phyloP scores from a whole-genome alignment of 2,329 filamentous ascomycete genomes.

The Ophiocordyceps polyrhachis-furcata region DNA sequence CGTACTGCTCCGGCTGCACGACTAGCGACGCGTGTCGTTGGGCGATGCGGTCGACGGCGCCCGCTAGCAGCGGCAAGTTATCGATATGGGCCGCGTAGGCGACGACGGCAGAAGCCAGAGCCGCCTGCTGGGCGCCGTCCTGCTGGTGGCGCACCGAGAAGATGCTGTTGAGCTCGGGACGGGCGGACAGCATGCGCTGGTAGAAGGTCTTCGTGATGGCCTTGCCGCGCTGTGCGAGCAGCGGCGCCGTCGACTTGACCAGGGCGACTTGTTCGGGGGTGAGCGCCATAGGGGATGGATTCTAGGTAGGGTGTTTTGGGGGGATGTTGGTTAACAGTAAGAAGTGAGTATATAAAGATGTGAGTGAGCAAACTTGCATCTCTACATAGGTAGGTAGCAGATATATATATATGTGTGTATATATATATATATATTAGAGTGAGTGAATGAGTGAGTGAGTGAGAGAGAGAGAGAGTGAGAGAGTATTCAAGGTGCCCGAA shows the following conservation, averaged over 20 bases:
- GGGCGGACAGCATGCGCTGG: slow-evolving; percentile 41
- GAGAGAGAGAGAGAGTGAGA: too few relatives aligned
- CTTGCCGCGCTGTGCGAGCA: slow-evolving; percentile 48
- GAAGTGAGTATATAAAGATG: too few relatives aligned
- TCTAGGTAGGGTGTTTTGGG: too few relatives aligned
- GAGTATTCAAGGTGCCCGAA: too few relatives aligned
- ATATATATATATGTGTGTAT: too few relatives aligned
- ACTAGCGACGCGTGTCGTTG: slow-evolving; percentile 61
- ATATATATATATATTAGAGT: too few relatives aligned
- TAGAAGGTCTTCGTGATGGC: slow-evolving; percentile 59
- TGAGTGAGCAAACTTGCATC: too few relatives aligned
- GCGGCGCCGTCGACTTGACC: slow-evolving; percentile 60
- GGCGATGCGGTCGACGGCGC: slow-evolving; percentile 47
- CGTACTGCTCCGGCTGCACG: slow-evolving; percentile 50
- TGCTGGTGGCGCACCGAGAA: slow-evolving; percentile 55
- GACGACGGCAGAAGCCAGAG: slow-evolving; percentile 49
- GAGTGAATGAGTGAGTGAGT: too few relatives aligned
- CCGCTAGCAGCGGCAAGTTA: slow-evolving; percentile 39
- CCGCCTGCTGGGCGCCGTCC: slow-evolving; percentile 48
- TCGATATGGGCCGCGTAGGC: slow-evolving; percentile 59
- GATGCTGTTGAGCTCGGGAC: slow-evolving; percentile 47
- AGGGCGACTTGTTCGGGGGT: slow-evolving; percentile 46
- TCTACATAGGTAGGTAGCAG: too few relatives aligned
- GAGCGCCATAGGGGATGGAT: slow-evolving; percentile 27
- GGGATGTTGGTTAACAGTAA: too few relatives aligned